A percentile compares a stretch with the other conserved stretches of the same genome.
phyloP scores from a whole-genome alignment of 306 rosid species.

The Ammopiptanthus mongolicus region DNA sequence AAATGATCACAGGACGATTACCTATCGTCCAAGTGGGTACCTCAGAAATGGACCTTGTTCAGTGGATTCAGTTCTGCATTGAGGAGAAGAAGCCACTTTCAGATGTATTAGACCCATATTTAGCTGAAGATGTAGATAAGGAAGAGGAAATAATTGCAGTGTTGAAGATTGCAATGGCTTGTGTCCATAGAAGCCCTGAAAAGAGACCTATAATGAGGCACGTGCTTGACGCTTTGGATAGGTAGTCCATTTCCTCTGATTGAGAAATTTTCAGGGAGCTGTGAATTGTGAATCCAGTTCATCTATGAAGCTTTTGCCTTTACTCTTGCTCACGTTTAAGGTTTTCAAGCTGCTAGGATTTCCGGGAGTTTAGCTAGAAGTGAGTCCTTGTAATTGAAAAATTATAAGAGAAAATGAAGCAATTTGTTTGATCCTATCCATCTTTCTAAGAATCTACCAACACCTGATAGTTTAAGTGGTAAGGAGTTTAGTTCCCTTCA shows the following conservation, averaged over 20 bases:
- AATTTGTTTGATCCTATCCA: conserved; percentile 20
- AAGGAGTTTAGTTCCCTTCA: too few species aligned
- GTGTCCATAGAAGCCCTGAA: conserved; percentile 77
- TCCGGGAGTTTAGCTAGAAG: conserved; percentile 15
- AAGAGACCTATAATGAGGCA: conserved; percentile 93
- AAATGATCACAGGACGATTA: conserved; percentile 78
- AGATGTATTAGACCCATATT: conserved; percentile 71
- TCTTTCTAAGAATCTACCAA: conserved; percentile 20
- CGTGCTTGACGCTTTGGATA: conserved; percentile 70
- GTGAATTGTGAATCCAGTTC: conserved; percentile 24
- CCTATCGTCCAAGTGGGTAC: conserved; percentile 68
- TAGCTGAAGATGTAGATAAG: conserved; percentile 57
- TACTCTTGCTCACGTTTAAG: conserved; percentile 6
- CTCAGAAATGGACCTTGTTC: conserved; percentile 89
- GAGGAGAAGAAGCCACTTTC: conserved; percentile 89
- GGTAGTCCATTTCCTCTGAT: conserved; percentile 47
- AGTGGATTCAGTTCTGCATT: conserved; percentile 89
- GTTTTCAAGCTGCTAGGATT: conserved; percentile 20
- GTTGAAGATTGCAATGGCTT: conserved; percentile 90
- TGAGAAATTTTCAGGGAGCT: conserved; percentile 31
- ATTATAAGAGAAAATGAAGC: conserved; percentile 14
- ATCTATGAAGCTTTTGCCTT: conserved; percentile 33
- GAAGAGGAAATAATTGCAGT: conserved; percentile 85
- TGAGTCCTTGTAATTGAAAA: conserved; percentile 27
- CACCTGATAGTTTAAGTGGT: too few species aligned